Evolutionary conservation across 495 filamentous ascomycete species (phyloP).

Genomic region (Penicillium argentinense): DNA sequence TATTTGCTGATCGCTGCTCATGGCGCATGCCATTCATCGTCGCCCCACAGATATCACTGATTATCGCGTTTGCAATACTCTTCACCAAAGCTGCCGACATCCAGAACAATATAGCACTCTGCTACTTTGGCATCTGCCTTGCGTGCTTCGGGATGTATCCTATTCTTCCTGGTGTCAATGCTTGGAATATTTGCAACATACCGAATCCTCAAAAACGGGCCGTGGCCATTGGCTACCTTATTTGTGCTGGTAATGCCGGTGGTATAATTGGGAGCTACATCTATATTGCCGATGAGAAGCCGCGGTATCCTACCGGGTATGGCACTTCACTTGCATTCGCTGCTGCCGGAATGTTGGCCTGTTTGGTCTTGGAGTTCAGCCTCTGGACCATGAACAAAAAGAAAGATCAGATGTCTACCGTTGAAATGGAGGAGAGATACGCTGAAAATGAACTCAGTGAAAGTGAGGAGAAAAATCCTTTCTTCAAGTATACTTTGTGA

Average conservation of each 20-base stretch:
- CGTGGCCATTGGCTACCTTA: constrained; percentile 20
- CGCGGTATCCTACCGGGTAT: constrained; percentile 20
- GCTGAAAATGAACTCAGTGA: too few relatives aligned
- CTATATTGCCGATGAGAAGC: constrained; percentile 16
- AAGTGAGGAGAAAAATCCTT: too few relatives aligned
- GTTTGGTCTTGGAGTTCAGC: constrained; percentile 26
- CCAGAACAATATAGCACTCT: constrained; percentile 18
- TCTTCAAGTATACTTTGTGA: too few relatives aligned
- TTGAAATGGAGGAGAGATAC: too few relatives aligned
- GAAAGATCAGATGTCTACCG: too few relatives aligned
- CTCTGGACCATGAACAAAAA: too few relatives aligned
- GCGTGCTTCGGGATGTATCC: constrained; percentile 28
- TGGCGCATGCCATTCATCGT: constrained; percentile 32
- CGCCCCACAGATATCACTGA: constrained; percentile 9
- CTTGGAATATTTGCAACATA: constrained; percentile 27
- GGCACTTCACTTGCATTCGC: constrained; percentile 26
- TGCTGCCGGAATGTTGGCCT: constrained; percentile 19
- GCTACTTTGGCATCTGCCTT: constrained; percentile 23
- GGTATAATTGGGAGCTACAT: constrained; percentile 25
- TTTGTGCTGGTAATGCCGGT: constrained; percentile 21
- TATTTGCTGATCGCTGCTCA: constrained; percentile 21
- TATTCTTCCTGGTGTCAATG: constrained; percentile 23
- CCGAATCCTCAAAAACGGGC: constrained; percentile 20
- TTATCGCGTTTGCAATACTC: constrained; percentile 20
- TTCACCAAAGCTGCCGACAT: constrained; percentile 15